A percentile compares a stretch with the other conserved stretches of the same genome.
Conservation (phyloP, 2,329 filamentous ascomycete species). For the Malbranchea cinnamomea region DNA sequence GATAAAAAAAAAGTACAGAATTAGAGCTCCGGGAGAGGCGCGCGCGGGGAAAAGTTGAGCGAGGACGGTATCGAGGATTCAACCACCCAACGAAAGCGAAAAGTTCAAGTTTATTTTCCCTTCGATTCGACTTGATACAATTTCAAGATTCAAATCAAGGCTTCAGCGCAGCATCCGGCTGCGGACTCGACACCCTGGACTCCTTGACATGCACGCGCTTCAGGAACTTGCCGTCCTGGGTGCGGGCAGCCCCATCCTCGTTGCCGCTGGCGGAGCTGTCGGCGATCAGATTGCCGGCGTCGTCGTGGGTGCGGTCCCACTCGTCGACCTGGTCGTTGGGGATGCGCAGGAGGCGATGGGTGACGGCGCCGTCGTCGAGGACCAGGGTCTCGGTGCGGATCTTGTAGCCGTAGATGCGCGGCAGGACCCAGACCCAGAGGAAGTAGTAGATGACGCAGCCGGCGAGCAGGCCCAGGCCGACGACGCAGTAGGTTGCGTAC, state of each 20-base stretch:
- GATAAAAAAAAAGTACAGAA: too few species aligned
- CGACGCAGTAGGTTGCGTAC: neutral
- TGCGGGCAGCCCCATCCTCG: neutral
- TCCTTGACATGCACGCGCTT: conserved; percentile 18
- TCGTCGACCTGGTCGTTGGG: conserved; percentile 33
- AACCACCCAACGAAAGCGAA: too few species aligned
- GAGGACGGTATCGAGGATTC: too few species aligned
- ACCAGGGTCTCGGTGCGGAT: conserved; percentile 41
- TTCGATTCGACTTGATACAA: too few species aligned
- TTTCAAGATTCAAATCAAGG: too few species aligned
- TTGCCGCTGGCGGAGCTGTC: neutral
- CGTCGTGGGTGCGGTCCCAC: conserved; percentile 49
- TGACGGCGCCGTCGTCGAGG: conserved; percentile 34
- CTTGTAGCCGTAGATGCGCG: conserved; percentile 32
- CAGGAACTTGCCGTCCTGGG: conserved; percentile 23
- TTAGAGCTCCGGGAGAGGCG: too few species aligned
- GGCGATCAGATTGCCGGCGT: conserved; percentile 14
- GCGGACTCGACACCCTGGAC: neutral
- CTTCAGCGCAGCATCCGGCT: too few species aligned
- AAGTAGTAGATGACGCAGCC: conserved; percentile 20
- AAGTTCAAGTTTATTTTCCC: too few species aligned
- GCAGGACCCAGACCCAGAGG: conserved; percentile 3
- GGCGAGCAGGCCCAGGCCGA: conserved; percentile 37
- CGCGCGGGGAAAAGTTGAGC: too few species aligned
- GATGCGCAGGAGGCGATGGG: conserved; percentile 40